phyloP scores from a whole-genome alignment of 2,329 filamentous ascomycete genomes.

The Diaporthe sp. region DNA sequence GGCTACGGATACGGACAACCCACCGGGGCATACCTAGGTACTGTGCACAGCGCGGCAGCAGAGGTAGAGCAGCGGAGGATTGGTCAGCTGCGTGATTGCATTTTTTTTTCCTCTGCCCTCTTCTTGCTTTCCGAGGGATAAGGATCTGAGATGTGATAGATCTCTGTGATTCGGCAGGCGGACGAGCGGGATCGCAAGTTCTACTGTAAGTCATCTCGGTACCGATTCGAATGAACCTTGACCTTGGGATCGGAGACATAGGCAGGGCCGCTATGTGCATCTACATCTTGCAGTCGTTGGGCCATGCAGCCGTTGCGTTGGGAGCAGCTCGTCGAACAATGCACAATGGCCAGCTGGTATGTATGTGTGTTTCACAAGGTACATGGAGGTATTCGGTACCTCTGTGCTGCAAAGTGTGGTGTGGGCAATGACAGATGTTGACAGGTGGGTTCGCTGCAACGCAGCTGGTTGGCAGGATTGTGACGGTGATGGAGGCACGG shows the following conservation, averaged over 20 bases:
- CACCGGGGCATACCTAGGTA: not conserved
- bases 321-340: not conserved
- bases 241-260: constrained; percentile 5
- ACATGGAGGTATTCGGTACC: not conserved
- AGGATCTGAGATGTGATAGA: constrained; percentile 27
- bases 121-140: constrained; percentile 7
- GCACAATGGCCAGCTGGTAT: not conserved
- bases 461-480: constrained; percentile 17
- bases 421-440: constrained; percentile 15
- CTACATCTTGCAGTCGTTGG: not conserved
- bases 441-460: constrained; percentile 26
- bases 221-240: constrained; percentile 8
- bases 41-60: not conserved
- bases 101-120: not conserved
- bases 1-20: not conserved
- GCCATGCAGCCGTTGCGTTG: not conserved
- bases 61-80: constrained; percentile 2
- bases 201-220: constrained; percentile 31
- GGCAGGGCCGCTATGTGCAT: not conserved
- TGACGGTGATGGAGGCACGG: constrained; percentile 6
- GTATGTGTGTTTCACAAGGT: not conserved
- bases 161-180: constrained; percentile 30
- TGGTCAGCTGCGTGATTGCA: constrained; percentile 17
- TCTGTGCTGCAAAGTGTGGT: not conserved
- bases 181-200: constrained; percentile 31